Percentiles rank a stretch among this genome's conserved stretches.
Evolutionary conservation across 768 basidiomycete genomes (phyloP).

Genomic region (Chalciporus piperatus): DNA sequence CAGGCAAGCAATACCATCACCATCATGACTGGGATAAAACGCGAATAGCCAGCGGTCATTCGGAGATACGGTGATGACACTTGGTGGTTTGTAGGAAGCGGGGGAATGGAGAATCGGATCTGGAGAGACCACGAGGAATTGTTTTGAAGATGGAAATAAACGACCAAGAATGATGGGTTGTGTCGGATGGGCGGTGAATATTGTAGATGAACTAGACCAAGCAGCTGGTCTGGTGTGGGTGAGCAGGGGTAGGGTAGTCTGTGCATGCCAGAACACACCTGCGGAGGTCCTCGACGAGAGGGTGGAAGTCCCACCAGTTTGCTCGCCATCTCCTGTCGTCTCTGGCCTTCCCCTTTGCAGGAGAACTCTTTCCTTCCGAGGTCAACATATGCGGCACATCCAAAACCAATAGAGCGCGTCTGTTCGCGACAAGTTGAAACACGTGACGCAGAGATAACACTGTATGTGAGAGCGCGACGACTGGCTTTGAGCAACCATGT

Average conservation of each 20-base stretch:
- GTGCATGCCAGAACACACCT: constrained; percentile 37
- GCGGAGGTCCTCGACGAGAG: constrained; percentile 54
- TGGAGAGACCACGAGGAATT: constrained; percentile 58
- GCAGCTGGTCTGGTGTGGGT: constrained; percentile 53
- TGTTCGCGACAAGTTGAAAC: background rate
- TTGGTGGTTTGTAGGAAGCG: constrained; percentile 56
- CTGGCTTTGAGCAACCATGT: constrained; percentile 15
- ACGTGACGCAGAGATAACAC: background rate
- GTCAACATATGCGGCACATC: constrained; percentile 20
- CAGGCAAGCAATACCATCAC: constrained; percentile 60
- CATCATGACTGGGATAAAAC: constrained; percentile 61
- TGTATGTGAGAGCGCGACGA: background rate
- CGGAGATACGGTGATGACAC: constrained; percentile 57
- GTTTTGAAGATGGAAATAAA: constrained; percentile 67
- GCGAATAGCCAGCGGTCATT: constrained; percentile 67
- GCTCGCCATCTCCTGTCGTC: constrained; percentile 55
- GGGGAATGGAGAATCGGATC: constrained; percentile 44
- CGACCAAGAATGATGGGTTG: constrained; percentile 59
- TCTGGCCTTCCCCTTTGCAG: constrained; percentile 54
- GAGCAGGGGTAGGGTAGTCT: no score
- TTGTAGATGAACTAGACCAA: constrained; percentile 68
- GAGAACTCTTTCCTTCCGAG: constrained; percentile 28
- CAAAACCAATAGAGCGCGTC: background rate
- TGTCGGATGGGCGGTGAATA: constrained; percentile 66
- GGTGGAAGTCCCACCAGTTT: constrained; percentile 74